Base-by-base conservation (phyloP, 2,329 filamentous ascomycete genomes). In the Claviceps paspali region DNA sequence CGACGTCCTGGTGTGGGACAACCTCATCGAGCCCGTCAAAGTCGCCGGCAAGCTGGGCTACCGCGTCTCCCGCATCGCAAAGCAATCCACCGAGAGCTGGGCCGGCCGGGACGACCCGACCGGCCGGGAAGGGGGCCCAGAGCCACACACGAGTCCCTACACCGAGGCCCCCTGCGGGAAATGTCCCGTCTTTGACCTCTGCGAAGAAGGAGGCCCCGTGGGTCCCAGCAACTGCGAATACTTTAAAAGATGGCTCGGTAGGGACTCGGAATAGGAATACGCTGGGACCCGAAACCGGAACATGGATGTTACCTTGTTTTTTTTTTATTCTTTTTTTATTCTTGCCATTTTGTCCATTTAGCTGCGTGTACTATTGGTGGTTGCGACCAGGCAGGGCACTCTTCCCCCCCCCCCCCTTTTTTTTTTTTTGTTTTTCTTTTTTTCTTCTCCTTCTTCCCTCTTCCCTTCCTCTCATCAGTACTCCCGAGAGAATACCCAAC, bases 181-280 rank as follows among this genome's bases (percentile, higher is more conserved):
- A 38, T 98, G 91, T 57, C 91, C 91, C 0, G 88, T 95, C 2
- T 94, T 94, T 54, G 81, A 91, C 40, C 68, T 96, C 2, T 98
- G 91, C 54, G 81, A 84, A 46, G 84, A 93, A 42, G 86, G 85
- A 6, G 88, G 88, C 0, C 84, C 86, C 0, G 85, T 98, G 17
- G 92, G 80, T 50, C 84, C 88, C 0, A 80, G 76, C 45, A 93
- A 81, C 35, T 98, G 91, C 58, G 80, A 85, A 38, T 98, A 98
- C 54, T 95, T 93, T 52, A 73, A 82, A 44, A 73, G 78, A 36
- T 98, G 91, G 91, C 59, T 95, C 32, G 70, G 63, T 1, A 49
- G 62, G 45, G 61, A 67, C 34, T 26, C 33, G 14, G 38, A 39
- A 4, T 40, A 36, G 35, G 3, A n/a, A n/a, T n/a, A n/a, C n/a